phyloP scores from a whole-genome alignment of 2,329 filamentous ascomycete species.

The Aspergillus transmontanensis region DNA sequence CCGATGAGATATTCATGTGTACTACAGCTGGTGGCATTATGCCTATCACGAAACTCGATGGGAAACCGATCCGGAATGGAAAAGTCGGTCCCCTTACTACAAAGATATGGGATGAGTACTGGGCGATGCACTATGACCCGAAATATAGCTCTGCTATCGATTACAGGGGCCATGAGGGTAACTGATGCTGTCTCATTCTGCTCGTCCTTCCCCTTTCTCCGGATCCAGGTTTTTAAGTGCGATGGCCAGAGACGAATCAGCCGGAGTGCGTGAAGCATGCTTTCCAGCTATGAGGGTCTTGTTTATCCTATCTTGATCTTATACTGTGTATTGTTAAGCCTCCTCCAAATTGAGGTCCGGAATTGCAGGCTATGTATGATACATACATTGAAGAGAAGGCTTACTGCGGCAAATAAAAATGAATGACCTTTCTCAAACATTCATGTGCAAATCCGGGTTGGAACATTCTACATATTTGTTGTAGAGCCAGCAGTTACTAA shows the following conservation, averaged over 20 bases:
- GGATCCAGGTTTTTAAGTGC: neutral
- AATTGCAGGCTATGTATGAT: too few species aligned
- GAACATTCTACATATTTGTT: neutral
- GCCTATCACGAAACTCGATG: constrained; percentile 54
- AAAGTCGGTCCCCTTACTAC: constrained; percentile 50
- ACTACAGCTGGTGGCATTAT: constrained; percentile 58
- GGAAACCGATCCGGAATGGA: constrained; percentile 43
- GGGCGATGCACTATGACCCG: constrained; percentile 51
- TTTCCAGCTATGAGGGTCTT: too few species aligned
- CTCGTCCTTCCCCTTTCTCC: neutral
- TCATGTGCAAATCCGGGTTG: too few species aligned
- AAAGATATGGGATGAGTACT: constrained; percentile 56
- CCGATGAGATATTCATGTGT: constrained; percentile 57
- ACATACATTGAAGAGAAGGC: too few species aligned
- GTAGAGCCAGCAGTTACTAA: neutral
- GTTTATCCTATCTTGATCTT: too few species aligned
- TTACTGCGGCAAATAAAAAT: neutral
- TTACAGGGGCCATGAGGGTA: neutral
- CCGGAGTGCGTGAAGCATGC: neutral
- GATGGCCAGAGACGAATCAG: neutral
- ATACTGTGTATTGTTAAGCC: too few species aligned
- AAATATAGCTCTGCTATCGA: constrained; percentile 31
- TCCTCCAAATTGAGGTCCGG: too few species aligned
- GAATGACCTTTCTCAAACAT: neutral
- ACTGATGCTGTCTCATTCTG: neutral